A percentile compares a stretch with the other conserved stretches of the same genome.
These are phyloP conservation scores for Sclerospora graminicola DNA, from an alignment of 352 stramenopile genomes.

Conservation along the genomic window DNA sequence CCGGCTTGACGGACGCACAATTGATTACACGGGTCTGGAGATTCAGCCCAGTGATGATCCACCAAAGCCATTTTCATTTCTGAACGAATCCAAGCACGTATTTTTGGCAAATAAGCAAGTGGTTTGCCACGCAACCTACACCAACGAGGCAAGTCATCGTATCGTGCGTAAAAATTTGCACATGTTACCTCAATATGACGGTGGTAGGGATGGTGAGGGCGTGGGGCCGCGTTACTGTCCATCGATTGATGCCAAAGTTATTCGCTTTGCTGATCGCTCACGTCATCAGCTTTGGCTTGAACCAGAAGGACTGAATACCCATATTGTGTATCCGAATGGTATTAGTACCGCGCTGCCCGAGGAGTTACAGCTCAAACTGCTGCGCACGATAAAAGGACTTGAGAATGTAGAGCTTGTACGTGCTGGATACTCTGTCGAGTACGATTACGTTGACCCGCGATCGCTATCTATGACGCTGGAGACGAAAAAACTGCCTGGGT, in stretches of 20 bases:
- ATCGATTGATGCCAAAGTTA: conserved; percentile 95
- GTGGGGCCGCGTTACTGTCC: conserved; percentile 91
- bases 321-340: conserved; percentile 97
- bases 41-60: conserved; percentile 90
- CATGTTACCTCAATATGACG: conserved; percentile 89
- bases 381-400: conserved; percentile 93
- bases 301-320: conserved; percentile 93
- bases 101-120: conserved; percentile 77
- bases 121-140: conserved; percentile 91
- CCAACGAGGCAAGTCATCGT: conserved; percentile 93
- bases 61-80: conserved; percentile 91
- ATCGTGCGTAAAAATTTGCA: conserved; percentile 91
- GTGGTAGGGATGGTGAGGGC: conserved; percentile 55
- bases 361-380: conserved; percentile 92
- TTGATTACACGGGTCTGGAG: conserved; percentile 89
- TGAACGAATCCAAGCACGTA: conserved; percentile 68
- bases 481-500: conserved; percentile 85
- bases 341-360: conserved; percentile 88
- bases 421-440: conserved; percentile 98
- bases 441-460: conserved; percentile 96
- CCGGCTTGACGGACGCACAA: conserved; percentile 92
- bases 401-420: conserved; percentile 93
- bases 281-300: conserved; percentile 95
- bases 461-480: conserved; percentile 91
- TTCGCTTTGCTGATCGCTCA: conserved; percentile 65